These are phyloP conservation scores for Pycnococcus provasolii DNA, from an alignment of 139 green algal genomes.

Conservation along the genomic window DNA sequence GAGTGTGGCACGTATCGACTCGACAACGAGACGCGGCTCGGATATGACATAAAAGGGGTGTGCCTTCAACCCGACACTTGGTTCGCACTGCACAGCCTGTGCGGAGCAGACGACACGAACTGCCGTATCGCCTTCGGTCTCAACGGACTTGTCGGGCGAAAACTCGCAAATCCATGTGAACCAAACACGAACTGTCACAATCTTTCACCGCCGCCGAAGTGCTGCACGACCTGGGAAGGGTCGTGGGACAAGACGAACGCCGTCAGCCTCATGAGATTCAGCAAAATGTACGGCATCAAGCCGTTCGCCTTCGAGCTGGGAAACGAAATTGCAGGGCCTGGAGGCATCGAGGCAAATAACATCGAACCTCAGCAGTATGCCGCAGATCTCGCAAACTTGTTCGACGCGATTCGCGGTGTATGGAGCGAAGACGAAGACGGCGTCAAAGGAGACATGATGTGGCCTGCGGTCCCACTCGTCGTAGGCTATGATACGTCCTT, in stretches of 20 bases:
- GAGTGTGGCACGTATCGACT: too few species aligned
- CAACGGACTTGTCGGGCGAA: constrained; percentile 14
- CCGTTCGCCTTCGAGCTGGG: constrained; percentile 20
- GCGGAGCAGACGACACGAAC: background rate
- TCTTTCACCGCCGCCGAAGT: background rate
- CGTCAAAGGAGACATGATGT: too few species aligned
- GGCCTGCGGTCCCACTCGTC: too few species aligned
- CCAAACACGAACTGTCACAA: too few species aligned
- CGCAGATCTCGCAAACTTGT: background rate
- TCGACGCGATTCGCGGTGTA: background rate
- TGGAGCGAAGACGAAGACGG: background rate
- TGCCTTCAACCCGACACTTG: too few species aligned
- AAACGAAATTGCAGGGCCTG: background rate
- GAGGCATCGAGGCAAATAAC: background rate
- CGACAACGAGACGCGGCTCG: too few species aligned
- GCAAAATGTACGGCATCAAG: constrained; percentile 6
- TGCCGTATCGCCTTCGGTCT: constrained; percentile 20
- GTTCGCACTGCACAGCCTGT: too few species aligned
- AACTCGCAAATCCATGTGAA: background rate
- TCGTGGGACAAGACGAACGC: constrained; percentile 21
- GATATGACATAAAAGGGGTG: too few species aligned
- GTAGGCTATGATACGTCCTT: too few species aligned
- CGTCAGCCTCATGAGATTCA: constrained; percentile 19
- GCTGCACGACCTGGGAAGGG: background rate
- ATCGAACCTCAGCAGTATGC: background rate